Conservation (phyloP, 805 yeast genomes). For the Saccharomycopsis guyanensis region DNA sequence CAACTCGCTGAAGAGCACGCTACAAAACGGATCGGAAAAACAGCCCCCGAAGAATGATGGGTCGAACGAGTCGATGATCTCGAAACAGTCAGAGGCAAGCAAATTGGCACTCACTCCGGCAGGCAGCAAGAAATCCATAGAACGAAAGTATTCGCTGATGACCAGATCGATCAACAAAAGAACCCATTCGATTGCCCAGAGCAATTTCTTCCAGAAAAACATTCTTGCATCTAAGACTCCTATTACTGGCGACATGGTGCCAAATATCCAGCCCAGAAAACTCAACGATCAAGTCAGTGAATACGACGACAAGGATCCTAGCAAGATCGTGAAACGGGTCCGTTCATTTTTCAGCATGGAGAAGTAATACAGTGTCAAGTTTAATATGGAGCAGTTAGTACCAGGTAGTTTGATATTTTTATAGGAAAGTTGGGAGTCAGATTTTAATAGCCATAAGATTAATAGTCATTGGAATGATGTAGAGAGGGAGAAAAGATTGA, state of each 20-base stretch:
- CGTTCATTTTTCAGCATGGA: not conserved
- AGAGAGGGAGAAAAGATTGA: no score
- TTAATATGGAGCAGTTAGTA: no score
- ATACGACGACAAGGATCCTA: not conserved
- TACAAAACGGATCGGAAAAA: not conserved
- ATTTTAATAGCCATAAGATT: no score
- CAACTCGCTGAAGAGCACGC: not conserved
- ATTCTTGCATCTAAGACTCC: not conserved
- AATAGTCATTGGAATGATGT: no score
- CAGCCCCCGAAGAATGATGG: not conserved
- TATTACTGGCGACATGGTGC: not conserved
- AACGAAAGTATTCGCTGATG: not conserved
- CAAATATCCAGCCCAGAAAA: not conserved
- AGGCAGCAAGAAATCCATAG: no score
- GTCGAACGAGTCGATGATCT: not conserved
- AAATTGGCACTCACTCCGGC: no score
- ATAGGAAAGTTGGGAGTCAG: no score
- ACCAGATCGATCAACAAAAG: conserved; percentile 1
- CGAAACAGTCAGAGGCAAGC: no score
- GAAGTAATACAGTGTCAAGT: no score
- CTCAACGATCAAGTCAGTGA: not conserved
- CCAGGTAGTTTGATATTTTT: no score
- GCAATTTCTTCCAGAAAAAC: conserved; percentile 2
- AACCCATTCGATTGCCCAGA: not conserved
- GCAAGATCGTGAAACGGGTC: not conserved